Evolutionary conservation across 179 eudicot genomes (phyloP).

Genomic region (Carnegiea gigantea): DNA sequence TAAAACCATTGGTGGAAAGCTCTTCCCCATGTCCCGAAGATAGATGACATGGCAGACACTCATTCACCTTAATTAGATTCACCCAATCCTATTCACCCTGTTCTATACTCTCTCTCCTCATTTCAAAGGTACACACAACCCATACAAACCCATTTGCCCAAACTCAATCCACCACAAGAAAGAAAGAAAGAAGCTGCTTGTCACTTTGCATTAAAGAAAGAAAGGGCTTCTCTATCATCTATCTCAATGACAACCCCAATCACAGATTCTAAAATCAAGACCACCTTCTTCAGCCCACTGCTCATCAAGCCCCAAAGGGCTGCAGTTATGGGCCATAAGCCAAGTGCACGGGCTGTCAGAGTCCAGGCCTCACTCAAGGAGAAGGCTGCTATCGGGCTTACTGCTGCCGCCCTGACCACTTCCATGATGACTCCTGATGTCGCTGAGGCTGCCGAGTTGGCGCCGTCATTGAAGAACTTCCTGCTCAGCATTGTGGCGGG

Average conservation of each 20-base stretch:
- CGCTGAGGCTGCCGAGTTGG: slow-evolving; percentile 63
- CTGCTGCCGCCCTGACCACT: slow-evolving; percentile 58
- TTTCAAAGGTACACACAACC: neutral
- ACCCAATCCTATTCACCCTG: slow-evolving; percentile 29
- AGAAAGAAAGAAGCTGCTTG: neutral
- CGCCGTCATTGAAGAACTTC: slow-evolving; percentile 80
- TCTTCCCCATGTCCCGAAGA: slow-evolving; percentile 33
- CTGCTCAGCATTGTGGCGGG: slow-evolving; percentile 80
- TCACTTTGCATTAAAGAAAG: neutral
- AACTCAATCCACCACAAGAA: neutral
- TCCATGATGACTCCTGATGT: slow-evolving; percentile 69
- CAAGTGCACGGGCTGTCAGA: slow-evolving; percentile 19
- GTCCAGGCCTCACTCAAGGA: slow-evolving; percentile 66
- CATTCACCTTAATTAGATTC: slow-evolving; percentile 32
- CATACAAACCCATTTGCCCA: slow-evolving; percentile 10
- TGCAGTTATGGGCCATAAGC: slow-evolving; percentile 23
- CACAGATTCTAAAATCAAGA: slow-evolving; percentile 30
- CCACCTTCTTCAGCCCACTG: slow-evolving; percentile 56
- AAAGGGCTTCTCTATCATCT: slow-evolving; percentile 61
- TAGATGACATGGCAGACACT: slow-evolving; percentile 34
- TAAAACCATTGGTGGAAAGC: slow-evolving; percentile 24
- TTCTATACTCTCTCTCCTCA: neutral
- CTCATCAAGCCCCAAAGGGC: slow-evolving; percentile 40
- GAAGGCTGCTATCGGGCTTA: slow-evolving; percentile 54
- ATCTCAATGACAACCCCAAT: slow-evolving; percentile 53